Evolutionary conservation across 108 stramenopile genomes (phyloP), one percentile per base, ranked within the genome.

Genomic region (Nannochloropsis oceanica): DNA sequence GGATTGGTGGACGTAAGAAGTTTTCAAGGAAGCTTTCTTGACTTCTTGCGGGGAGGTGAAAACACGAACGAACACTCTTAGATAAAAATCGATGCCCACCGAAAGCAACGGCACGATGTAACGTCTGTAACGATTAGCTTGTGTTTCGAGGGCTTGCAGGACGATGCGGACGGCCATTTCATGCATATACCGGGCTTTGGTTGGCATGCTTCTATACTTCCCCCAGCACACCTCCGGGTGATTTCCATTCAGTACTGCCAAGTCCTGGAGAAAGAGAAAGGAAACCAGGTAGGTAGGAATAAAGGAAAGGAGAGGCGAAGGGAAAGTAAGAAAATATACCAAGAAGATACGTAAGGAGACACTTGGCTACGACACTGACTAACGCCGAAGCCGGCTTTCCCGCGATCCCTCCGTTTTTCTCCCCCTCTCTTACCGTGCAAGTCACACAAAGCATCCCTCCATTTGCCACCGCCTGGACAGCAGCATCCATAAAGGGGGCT

Each of bases 51-150:
- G 95, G 87, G 94, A 94, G 81, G 95, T 91, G 85, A 92, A 91
- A 26, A 99, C 94, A 86, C 96, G 95, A 8, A 98, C 96, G 93
- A 99, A 99, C 59, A 98, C 94, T 26, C 99, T 94, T 27, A 97
- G 91, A 91, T 99, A 99, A 89, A 98, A 99, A 44, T 95, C 95
- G 91, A 98, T 96, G 26, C 95, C 95, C 13, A 99, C 94, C 73
- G 93, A 94, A 83, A 98, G 92, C 22, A 97, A 90, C 12, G 99
- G 99, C 83, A 93, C 91, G 81, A 98, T 94, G 34, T 93, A 93
- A 44, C 96, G 86, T 84, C 95, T 94, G 88, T 98, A 96, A 80
- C 91, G 86, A 42, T 95, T 95, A 7, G 99, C 99, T 12, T 89
- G 73, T 7, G 82, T 85, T 27, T 95, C 94, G 2, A 98, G 84